These are phyloP conservation scores for Tricholomella constricta DNA, from an alignment of 768 basidiomycete genomes.

Conservation along the genomic window DNA sequence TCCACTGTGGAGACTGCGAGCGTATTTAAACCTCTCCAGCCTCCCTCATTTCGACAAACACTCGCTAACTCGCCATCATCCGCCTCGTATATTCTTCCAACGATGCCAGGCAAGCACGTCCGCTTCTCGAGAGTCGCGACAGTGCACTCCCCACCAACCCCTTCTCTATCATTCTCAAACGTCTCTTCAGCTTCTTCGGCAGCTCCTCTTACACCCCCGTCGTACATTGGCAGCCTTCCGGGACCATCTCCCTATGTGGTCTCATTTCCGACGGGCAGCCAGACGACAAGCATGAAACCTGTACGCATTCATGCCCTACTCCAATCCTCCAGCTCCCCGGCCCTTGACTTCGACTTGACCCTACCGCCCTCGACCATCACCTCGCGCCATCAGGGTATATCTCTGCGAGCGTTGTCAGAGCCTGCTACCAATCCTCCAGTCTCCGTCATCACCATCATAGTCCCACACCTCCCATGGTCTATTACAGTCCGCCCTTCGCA, in stretches of 20 bases:
- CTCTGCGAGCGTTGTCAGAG: conserved; percentile 28
- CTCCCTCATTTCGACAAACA: neutral
- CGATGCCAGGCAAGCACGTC: conserved; percentile 24
- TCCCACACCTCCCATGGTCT: conserved; percentile 36
- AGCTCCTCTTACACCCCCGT: conserved; percentile 14
- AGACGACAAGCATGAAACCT: neutral
- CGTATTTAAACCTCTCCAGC: neutral
- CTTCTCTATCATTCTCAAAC: conserved; percentile 12
- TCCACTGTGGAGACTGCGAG: neutral
- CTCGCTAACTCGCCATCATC: neutral
- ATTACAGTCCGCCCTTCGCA: conserved; percentile 33
- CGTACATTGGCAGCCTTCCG: conserved; percentile 1
- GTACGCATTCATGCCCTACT: conserved; percentile 29
- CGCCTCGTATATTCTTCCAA: too few relatives aligned
- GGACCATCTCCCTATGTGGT: conserved; percentile 7
- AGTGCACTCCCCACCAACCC: conserved; percentile 15
- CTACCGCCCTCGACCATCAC: conserved; percentile 29
- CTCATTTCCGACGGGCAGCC: neutral
- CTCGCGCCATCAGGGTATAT: conserved; percentile 23
- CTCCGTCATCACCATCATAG: conserved; percentile 26
- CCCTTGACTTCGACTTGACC: conserved; percentile 31
- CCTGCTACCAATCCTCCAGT: conserved; percentile 37
- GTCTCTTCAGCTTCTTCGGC: conserved; percentile 16
- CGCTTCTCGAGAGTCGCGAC: conserved; percentile 13
- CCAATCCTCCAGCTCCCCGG: conserved; percentile 19